These are phyloP conservation scores for Diaporthe vaccinii DNA, from an alignment of 2,329 filamentous ascomycete genomes.

Conservation along the genomic window DNA sequence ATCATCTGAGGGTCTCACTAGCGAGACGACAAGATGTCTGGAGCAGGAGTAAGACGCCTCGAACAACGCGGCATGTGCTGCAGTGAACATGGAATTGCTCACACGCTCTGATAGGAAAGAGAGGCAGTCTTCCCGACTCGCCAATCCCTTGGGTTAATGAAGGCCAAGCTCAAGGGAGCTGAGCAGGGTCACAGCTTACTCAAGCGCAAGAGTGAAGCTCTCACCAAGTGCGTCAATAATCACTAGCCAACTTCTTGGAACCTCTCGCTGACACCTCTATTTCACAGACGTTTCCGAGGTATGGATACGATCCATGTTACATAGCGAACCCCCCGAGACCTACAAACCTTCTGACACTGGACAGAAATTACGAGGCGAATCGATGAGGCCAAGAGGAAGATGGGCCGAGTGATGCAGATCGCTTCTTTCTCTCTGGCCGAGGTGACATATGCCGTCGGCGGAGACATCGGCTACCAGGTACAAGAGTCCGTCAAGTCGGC, in stretches of 20 bases:
- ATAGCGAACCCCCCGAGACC: not conserved
- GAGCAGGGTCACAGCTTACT: conserved; percentile 93
- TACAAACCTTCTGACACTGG: conserved; percentile 3
- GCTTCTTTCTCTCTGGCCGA: conserved; percentile 97
- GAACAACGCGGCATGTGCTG: not conserved
- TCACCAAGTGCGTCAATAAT: conserved; percentile 83
- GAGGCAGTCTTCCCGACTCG: conserved; percentile 98
- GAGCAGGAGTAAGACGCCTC: conserved; percentile 52
- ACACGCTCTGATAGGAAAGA: conserved; percentile 73
- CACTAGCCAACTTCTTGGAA: not conserved
- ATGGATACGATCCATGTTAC: conserved; percentile 48
- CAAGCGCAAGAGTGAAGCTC: conserved; percentile 97
- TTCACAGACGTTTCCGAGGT: conserved; percentile 87
- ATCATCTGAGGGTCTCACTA: conserved; percentile 11
- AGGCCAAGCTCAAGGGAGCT: conserved; percentile 95
- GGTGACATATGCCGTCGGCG: conserved; percentile 96
- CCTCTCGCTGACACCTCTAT: not conserved
- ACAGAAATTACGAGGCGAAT: conserved; percentile 95
- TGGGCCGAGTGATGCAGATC: conserved; percentile 99
- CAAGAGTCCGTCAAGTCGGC: conserved; percentile 95
- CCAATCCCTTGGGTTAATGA: conserved; percentile 97
- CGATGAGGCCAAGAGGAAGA: conserved; percentile 99
- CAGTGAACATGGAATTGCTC: conserved; percentile 27
- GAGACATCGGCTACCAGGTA: conserved; percentile 96
- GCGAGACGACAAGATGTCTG: conserved; percentile 52